Evolutionary conservation across 164 flowering plant genomes (phyloP).

Genomic region (Berberis vulgaris): DNA sequence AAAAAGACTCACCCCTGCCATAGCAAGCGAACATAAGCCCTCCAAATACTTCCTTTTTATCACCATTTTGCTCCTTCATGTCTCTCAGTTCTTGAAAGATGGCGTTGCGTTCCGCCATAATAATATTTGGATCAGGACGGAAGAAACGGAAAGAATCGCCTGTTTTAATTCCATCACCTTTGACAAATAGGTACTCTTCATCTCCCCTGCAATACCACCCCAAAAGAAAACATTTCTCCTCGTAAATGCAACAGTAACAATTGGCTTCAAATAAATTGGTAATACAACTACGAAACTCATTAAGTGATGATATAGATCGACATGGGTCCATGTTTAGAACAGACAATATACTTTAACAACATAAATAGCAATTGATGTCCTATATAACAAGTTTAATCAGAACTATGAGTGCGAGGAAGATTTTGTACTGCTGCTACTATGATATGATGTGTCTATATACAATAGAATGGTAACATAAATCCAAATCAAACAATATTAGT

Average conservation of each 20-base stretch:
- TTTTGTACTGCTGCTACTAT: no score
- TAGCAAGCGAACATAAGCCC: conserved; percentile 58
- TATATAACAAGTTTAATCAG: no score
- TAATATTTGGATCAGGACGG: conserved; percentile 35
- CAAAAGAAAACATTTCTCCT: background rate
- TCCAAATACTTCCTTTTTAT: conserved; percentile 37
- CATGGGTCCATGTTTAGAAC: no score
- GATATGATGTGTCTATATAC: no score
- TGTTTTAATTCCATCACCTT: conserved; percentile 51
- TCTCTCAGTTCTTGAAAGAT: conserved; percentile 26
- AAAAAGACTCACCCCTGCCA: conserved; percentile 63
- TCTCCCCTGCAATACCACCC: conserved; percentile 41
- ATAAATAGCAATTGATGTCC: no score
- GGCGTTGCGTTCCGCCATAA: conserved; percentile 21
- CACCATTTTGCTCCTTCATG: conserved; percentile 22
- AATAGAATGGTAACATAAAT: no score
- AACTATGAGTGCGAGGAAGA: no score
- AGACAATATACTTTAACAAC: no score
- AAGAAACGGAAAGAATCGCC: conserved; percentile 63
- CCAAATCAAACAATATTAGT: no score
- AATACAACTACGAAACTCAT: background rate
- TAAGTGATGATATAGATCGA: no score
- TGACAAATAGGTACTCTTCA: conserved; percentile 48
- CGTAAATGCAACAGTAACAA: background rate
- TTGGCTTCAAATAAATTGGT: background rate